Base-by-base conservation (phyloP, 768 basidiomycete genomes). In the Trametes gibbosa region DNA sequence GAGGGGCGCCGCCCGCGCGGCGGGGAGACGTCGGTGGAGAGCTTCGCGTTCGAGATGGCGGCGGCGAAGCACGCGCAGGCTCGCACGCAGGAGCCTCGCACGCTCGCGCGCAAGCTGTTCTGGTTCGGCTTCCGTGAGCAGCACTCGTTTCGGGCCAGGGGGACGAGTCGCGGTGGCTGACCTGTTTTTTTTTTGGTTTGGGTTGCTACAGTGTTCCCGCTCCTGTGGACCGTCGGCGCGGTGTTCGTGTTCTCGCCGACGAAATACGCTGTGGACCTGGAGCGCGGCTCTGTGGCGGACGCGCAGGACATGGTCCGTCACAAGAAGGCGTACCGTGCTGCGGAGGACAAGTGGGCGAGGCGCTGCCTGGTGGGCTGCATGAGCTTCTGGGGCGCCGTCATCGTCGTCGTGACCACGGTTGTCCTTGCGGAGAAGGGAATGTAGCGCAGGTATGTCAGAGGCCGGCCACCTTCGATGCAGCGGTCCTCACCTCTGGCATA, bases 301-400 rank as follows among this genome's bases (percentile, higher is more conserved):
- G 51, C 58, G 3, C 45, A 53, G 19, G 49, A 61, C 35, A 42
- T 55, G 48, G 41, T 46, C 14, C 53, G 47, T 6, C 53, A 53
- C 39, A 47, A 47, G 12, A 48, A 29, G 10, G 58, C 52, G 39
- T 53, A 60, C 48, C 58, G 52, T 21, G 50, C 34, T 6, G 54
- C 60, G n/a, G 61, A 62, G 42, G 56, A 53, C 35, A 48, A 46
- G 24, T 62, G 61, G 61, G 61, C 61, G 29, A 40, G 39, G 14
- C 61, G 61, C 47, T 62, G 61, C 35, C 39, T 58, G 17, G 53
- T 56, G 45, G 51, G 47, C 13, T 50, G 14, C 37, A 40, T 49
- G 24, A 40, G 21, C 21, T 47, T 58, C 39, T 19, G 53, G 10
- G 50, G n/a, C 14, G 17, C 46, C 5, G 32, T 51, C 12, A 25